phyloP scores from a whole-genome alignment of 176 grass and related monocot genomes.

The Carex cristatella region DNA sequence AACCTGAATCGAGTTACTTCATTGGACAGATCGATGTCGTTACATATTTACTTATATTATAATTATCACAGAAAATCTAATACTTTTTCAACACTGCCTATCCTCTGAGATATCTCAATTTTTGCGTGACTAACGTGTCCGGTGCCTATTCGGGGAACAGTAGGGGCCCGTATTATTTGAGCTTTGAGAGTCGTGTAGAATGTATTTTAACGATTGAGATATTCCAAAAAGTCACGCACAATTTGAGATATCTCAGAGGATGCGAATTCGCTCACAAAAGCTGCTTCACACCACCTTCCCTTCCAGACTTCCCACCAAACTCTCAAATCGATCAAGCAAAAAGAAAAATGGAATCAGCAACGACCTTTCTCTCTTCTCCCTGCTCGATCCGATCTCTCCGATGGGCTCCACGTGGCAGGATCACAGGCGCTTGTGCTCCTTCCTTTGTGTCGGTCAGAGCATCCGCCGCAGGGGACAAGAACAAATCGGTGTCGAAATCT shows the following conservation, averaged over 20 bases:
- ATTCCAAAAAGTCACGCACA: too few species aligned
- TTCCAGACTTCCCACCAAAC: background rate
- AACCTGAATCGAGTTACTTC: background rate
- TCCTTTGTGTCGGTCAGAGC: background rate
- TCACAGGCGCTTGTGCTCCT: conserved; percentile 3
- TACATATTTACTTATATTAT: background rate
- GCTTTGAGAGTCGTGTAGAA: too few species aligned
- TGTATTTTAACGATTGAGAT: too few species aligned
- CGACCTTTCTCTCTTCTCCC: conserved; percentile 28
- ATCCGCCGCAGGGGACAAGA: conserved; percentile 19
- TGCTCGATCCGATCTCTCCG: background rate
- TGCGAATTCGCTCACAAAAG: too few species aligned
- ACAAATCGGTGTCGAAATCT: background rate
- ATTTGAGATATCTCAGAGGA: too few species aligned
- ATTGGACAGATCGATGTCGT: too few species aligned
- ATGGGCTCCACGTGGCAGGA: background rate
- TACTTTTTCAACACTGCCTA: too few species aligned
- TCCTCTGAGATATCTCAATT: too few species aligned
- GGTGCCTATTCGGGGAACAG: too few species aligned
- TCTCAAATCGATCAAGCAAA: background rate
- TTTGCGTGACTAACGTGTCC: too few species aligned
- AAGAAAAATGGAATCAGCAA: conserved; percentile 36
- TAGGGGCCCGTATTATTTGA: too few species aligned
- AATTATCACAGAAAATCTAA: background rate
- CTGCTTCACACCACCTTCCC: background rate